Base-by-base conservation (phyloP, 106 monocot genomes). In the Dendrobium catenatum region DNA sequence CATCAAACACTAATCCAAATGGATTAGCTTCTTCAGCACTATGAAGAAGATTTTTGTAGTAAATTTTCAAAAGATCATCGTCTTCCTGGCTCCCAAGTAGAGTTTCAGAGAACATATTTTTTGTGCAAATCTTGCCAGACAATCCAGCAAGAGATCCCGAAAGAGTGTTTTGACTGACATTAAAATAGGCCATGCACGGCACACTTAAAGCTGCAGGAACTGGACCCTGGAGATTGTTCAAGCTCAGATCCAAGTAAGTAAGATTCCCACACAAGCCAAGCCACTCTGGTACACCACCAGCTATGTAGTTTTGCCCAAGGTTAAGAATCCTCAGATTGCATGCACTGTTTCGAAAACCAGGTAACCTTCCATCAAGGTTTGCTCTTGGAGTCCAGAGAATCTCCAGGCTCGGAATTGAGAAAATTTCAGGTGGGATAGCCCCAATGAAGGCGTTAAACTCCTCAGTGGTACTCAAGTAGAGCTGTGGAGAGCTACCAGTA, bases 381-480 rank as follows among this genome's bases (percentile, higher is more conserved):
- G 92, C 88, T 40, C 89, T 80, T 43, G 92, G 92, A 48, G 86
- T 86, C 92, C 92, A 92, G 11, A 92, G 84, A 73, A 88, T 56
- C 82, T 86, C 84, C 27, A 90, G 79, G 19, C 55, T 81, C 2
- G 85, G 85, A 61, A 92, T 78, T 8, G 64, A 41, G 4, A 90
- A 24, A 17, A 89, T 55, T 59, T 86, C 83, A 16, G 73, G 22
- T 8, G 92, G 89, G 43, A 88, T 77, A 6, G 72, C 37, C 3
- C 89, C 89, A 11, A 74, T 26, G 59, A 92, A 89, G 6, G 89
- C 92, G 55, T 92, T 92, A 67, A 92, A 92, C 44, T 90, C 92
- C 20, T 81, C 83, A 22, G n/a, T 44, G 55, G 29, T 42, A n/a
- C 44, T 48, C 44, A 20, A 55, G 22, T 27, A 75, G 24, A 18